Percentiles rank a stretch among this genome's conserved stretches.
Evolutionary conservation across 176 grass and related monocot species (phyloP).

Genomic region (Poa pratensis): DNA sequence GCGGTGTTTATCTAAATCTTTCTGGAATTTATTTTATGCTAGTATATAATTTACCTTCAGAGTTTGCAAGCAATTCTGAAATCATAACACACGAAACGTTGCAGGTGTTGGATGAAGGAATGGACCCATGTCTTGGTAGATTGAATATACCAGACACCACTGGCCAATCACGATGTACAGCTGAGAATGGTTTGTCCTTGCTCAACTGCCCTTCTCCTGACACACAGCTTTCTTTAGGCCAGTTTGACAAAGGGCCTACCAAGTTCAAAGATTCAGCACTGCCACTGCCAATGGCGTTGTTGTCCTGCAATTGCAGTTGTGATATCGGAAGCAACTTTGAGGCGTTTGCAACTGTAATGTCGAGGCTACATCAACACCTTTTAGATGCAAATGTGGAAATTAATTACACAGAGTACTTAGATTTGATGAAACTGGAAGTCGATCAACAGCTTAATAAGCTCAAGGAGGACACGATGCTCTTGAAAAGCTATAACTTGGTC

Average conservation of each 20-base stretch:
- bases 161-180: constrained; percentile 31
- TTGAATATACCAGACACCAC: not conserved
- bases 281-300: not conserved
- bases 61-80: not conserved
- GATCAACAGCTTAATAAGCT: constrained; percentile 65
- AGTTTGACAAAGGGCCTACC: not conserved
- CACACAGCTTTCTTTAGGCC: not conserved
- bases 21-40: not conserved
- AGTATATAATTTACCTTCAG: not conserved
- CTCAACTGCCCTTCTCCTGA: not conserved
- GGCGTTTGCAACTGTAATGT: constrained; percentile 41
- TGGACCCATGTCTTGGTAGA: constrained; percentile 38
- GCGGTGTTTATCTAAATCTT: not conserved
- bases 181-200: constrained; percentile 20
- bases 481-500: constrained; percentile 36
- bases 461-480: constrained; percentile 53
- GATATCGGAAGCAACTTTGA: constrained; percentile 26
- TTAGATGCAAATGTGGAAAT: constrained; percentile 48
- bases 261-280: constrained; percentile 12
- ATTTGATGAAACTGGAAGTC: constrained; percentile 55
- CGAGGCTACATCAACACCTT: constrained; percentile 39
- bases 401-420: constrained; percentile 43
- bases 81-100: not conserved
- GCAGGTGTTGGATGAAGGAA: constrained; percentile 54
- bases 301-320: constrained; percentile 31